Evolutionary conservation across 2,329 filamentous ascomycete genomes (phyloP).

Genomic region (Sporothrix pseudoabietina): DNA sequence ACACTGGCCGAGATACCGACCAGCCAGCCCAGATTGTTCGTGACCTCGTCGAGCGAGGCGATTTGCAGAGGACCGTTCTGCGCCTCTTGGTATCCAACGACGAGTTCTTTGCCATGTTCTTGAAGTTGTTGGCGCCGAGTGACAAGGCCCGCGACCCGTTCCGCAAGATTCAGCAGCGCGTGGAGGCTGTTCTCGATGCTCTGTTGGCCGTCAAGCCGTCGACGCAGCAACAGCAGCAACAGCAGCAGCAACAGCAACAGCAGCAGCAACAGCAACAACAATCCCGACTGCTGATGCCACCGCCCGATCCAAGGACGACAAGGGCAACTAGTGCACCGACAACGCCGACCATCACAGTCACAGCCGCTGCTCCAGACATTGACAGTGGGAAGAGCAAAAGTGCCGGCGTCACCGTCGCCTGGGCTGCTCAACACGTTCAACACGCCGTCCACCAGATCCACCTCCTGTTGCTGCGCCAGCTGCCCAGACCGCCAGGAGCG

Average conservation of each 20-base stretch:
- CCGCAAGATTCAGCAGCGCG: constrained; percentile 51
- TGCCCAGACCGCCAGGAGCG: constrained; percentile 42
- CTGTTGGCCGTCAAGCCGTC: constrained; percentile 42
- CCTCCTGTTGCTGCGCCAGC: constrained; percentile 41
- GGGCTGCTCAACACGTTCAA: constrained; percentile 54
- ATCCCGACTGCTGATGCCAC: neutral
- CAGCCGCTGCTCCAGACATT: neutral
- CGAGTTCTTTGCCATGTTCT: constrained; percentile 58
- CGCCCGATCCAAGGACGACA: neutral
- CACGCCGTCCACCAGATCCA: constrained; percentile 49
- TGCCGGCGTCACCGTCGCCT: constrained; percentile 45
- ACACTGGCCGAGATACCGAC: neutral
- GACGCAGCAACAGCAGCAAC: constrained; percentile 51
- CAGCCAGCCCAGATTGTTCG: constrained; percentile 9
- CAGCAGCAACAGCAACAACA: no score
- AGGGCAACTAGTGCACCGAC: neutral
- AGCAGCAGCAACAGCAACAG: neutral
- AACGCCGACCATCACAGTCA: neutral
- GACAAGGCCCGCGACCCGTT: constrained; percentile 53
- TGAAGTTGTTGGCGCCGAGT: constrained; percentile 48
- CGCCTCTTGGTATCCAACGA: constrained; percentile 58
- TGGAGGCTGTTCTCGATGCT: constrained; percentile 50
- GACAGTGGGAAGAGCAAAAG: no score
- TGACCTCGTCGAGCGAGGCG: constrained; percentile 47
- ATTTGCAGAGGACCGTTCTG: constrained; percentile 55